Conservation (phyloP, 768 basidiomycete species). For the Amanita pseudoporphyria region DNA sequence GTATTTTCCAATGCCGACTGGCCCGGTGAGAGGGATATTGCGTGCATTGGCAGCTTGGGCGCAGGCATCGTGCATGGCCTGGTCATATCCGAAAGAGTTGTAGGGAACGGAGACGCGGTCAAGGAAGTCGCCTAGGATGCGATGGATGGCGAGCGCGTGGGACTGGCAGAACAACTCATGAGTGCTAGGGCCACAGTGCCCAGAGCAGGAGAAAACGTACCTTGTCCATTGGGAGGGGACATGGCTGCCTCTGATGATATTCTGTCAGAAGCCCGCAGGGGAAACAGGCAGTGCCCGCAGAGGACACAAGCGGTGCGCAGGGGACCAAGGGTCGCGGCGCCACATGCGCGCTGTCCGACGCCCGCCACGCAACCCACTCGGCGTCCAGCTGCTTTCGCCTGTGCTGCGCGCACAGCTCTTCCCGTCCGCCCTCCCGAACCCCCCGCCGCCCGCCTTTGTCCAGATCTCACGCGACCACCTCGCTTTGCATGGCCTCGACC, state of each 20-base stretch:
- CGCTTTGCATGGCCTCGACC: constrained; percentile 70
- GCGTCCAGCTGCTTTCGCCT: constrained; percentile 88
- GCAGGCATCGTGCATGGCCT: constrained; percentile 12
- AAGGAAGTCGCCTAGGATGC: not conserved
- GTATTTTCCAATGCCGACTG: constrained; percentile 16
- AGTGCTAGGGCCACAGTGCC: too few species aligned
- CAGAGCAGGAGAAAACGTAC: too few species aligned
- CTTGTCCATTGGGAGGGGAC: too few species aligned
- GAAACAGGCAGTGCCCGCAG: too few species aligned
- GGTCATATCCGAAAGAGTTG: constrained; percentile 7
- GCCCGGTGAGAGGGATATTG: constrained; percentile 17
- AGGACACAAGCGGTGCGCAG: too few species aligned
- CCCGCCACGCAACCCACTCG: constrained; percentile 63
- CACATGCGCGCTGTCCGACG: not conserved
- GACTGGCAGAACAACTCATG: not conserved
- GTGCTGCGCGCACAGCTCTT: constrained; percentile 81
- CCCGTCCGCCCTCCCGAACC: constrained; percentile 32
- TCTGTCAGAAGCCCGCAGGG: too few species aligned
- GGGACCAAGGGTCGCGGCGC: too few species aligned
- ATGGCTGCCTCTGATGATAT: not conserved
- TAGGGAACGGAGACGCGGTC: not conserved
- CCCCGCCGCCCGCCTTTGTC: constrained; percentile 31
- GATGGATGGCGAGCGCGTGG: not conserved
- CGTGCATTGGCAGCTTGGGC: constrained; percentile 13
- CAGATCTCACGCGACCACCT: constrained; percentile 80